Base-by-base conservation (phyloP, 1,139 yeast genomes). In the Lodderomyces oxycetoniae region DNA sequence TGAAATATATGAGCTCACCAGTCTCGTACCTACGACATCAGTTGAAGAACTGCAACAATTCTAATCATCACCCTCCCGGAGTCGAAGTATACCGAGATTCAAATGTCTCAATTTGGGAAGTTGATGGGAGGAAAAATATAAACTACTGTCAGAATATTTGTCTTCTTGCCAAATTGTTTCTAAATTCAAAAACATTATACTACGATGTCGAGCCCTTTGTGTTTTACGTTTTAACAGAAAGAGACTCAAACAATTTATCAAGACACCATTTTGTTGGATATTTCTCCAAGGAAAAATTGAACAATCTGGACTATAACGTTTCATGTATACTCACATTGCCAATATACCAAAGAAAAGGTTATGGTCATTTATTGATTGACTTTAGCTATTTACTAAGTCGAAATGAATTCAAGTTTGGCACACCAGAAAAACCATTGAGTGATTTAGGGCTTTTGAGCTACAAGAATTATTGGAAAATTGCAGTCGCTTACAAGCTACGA, bases 131-230 rank as follows among this genome's bases (percentile, higher is more conserved):
- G 29, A 84, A 83, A 45, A 80, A 84, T 47, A 79, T 83, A 17
- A 65, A 70, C 47, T 91, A 84, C 55, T 89, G 97, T 56, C 95
- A 88, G 53, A 88, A 87, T 53, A 60, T 91, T 36, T 91, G 98
- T 61, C 65, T 91, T 30, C 59, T 91, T 43, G 95, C 97, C 2
- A 91, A 91, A 53, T 63, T 89, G 39, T 91, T 89, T 49, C 67
- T 91, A 33, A 88, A 88, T 57, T 86, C 96, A 6, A 91, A 91
- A 52, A 88, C 97, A 0, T 63, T 91, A 32, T 88, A 88, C 52
- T 88, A 88, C 53, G 97, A 89, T 50, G 97, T 91, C 26, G 96
- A 89, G 51, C 96, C 97, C 1, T 91, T 91, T 49, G 71, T 85
- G 52, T 91, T 91, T 52, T 91, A 91, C 57, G 77, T 88, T 2